Conservation (phyloP, 148 eudicot genomes). For the Beta vulgaris region DNA sequence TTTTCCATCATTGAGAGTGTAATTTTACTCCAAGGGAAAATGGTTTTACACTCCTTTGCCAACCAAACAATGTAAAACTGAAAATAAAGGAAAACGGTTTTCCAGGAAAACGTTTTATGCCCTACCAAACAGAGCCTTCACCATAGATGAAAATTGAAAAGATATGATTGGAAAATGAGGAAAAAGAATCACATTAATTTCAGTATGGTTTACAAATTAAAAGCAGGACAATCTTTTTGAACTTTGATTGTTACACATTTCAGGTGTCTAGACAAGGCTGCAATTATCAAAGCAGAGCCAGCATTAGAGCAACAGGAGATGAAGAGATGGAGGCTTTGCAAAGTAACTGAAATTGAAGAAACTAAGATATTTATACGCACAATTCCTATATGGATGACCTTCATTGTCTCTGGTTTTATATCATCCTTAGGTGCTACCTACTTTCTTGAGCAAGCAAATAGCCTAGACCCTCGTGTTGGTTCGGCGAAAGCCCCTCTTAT, state of each 20-base stretch:
- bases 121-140: too few species aligned
- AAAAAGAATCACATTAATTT: too few species aligned
- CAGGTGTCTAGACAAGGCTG: conserved; percentile 55
- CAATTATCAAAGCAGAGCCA: conserved; percentile 19
- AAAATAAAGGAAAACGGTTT: too few species aligned
- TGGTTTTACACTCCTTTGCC: too few species aligned
- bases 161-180: too few species aligned
- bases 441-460: conserved; percentile 51
- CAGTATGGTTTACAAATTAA: too few species aligned
- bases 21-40: too few species aligned
- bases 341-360: conserved; percentile 40
- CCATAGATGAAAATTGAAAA: too few species aligned
- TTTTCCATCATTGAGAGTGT: too few species aligned
- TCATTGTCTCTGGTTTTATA: conserved; percentile 38
- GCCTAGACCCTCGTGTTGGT: conserved; percentile 39
- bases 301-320: conserved; percentile 19
- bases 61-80: too few species aligned
- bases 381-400: conserved; percentile 46
- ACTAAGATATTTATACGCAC: conserved; percentile 38
- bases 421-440: conserved; percentile 42
- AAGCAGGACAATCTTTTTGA: too few species aligned
- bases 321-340: conserved; percentile 41
- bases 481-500: conserved; percentile 10
- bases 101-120: too few species aligned
- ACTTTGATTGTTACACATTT: neutral